Conservation (phyloP, 148 eudicot species). For the Gaultheria prostrata region DNA sequence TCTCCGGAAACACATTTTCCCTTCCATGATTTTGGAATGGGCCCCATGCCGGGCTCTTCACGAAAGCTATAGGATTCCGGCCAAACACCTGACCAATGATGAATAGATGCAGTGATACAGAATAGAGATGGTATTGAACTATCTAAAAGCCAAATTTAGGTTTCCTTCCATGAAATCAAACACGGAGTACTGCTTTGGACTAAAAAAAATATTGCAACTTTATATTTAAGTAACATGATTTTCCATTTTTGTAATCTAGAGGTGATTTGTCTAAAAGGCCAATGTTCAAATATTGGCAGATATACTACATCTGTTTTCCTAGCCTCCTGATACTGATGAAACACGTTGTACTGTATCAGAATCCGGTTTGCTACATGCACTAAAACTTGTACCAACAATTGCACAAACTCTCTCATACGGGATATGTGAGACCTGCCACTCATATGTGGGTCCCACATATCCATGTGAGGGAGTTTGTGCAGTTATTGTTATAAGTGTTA, state of each 20-base stretch:
- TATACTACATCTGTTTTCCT: no score
- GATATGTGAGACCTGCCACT: no score
- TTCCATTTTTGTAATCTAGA: background rate
- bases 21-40: slow-evolving; percentile 35
- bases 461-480: no score
- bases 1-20: slow-evolving; percentile 41
- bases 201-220: no score
- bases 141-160: background rate
- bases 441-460: no score
- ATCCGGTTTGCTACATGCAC: no score
- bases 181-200: background rate
- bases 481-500: no score
- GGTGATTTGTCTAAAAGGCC: background rate
- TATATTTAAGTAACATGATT: background rate
- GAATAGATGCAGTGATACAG: background rate
- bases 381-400: no score
- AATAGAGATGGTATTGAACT: background rate
- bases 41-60: slow-evolving; percentile 31
- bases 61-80: slow-evolving; percentile 46
- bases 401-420: no score
- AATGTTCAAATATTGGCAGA: no score
- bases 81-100: slow-evolving; percentile 35
- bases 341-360: background rate
- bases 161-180: background rate
- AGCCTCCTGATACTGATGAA: background rate